Base-by-base conservation (phyloP, 2,329 filamentous ascomycete genomes). In the Zasmidium angulare region DNA sequence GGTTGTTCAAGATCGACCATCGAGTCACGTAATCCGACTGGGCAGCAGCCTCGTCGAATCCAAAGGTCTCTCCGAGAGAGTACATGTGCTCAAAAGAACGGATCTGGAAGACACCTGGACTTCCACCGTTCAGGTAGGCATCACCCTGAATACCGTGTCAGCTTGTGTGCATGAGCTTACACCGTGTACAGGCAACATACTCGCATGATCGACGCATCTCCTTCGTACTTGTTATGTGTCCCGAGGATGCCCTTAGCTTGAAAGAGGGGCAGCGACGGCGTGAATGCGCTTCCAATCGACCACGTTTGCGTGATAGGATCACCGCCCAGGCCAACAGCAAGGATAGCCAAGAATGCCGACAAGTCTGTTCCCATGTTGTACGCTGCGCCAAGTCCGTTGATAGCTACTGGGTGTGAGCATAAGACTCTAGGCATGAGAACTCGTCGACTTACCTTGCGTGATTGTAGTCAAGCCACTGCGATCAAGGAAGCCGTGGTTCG, bases 211-310 rank as follows among this genome's bases (percentile, higher is more conserved):
- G 66, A 67, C 24, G 58, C 67, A 51, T 75, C 72, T 6, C 63
- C 61, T 59, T 75, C 72, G 53, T 73, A 75, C 46, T 70, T 68
- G 61, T 73, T 73, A 63, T 75, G 72, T 9, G 64, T 64, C 31
- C 65, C 66, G 7, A 59, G 53, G 56, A 68, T 60, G 55, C 60
- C 71, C 63, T 56, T 65, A 56, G 53, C 56, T 22, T 43, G 46
- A 49, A 65, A 58, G 22, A 67, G 56, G 20, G 50, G 57, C n/a
- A 53, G 26, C 11, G 50, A 57, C 20, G 59, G 50, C 12, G 63
- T 55, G 47, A 57, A 62, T 3, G 31, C 50, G 10, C 65, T 66
- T n/a, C 70, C 71, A 19, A 72, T 72, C 6, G 66, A 69, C 70
- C 69, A 72, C 2, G 52, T 61, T 40, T 17, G 47, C 2, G 20